A percentile compares a stretch with the other conserved stretches of the same genome.
Conservation (phyloP, 768 basidiomycete species). For the Clavaria fumosa region DNA sequence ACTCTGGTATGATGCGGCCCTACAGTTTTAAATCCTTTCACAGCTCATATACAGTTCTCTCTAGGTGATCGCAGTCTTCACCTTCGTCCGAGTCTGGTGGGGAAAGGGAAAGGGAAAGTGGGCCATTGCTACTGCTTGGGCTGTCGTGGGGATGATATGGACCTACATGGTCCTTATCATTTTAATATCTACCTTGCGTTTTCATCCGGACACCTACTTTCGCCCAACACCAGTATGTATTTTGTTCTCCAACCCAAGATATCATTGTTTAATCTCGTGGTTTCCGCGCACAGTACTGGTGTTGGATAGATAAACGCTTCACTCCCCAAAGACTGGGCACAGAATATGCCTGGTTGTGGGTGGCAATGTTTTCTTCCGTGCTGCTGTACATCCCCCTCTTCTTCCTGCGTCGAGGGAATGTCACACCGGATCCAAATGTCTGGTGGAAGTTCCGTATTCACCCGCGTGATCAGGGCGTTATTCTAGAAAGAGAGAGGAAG, state of each 20-base stretch:
- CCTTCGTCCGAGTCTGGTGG: constrained; percentile 8
- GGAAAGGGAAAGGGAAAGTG: background rate
- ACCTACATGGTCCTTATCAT: constrained; percentile 9
- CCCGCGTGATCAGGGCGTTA: constrained; percentile 8
- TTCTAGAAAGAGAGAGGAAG: constrained; percentile 9
- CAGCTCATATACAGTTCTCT: background rate
- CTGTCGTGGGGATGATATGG: constrained; percentile 20
- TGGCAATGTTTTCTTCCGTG: constrained; percentile 13
- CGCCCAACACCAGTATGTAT: constrained; percentile 5
- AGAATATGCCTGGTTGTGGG: constrained; percentile 20
- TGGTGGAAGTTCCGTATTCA: constrained; percentile 23
- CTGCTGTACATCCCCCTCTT: constrained; percentile 16
- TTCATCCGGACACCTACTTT: background rate
- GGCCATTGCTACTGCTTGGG: constrained; percentile 3
- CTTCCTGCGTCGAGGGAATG: constrained; percentile 14
- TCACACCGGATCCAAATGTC: constrained; percentile 9
- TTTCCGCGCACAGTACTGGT: constrained; percentile 14
- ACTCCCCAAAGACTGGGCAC: constrained; percentile 10
- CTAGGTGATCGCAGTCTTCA: constrained; percentile 6
- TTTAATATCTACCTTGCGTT: background rate
- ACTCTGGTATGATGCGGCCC: constrained; percentile 3
- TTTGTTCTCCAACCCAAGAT: background rate
- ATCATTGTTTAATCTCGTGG: background rate
- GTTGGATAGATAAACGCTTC: constrained; percentile 14
- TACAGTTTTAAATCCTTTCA: background rate